Base-by-base conservation (phyloP, 768 basidiomycete genomes). In the Phylloporus arenicola region DNA sequence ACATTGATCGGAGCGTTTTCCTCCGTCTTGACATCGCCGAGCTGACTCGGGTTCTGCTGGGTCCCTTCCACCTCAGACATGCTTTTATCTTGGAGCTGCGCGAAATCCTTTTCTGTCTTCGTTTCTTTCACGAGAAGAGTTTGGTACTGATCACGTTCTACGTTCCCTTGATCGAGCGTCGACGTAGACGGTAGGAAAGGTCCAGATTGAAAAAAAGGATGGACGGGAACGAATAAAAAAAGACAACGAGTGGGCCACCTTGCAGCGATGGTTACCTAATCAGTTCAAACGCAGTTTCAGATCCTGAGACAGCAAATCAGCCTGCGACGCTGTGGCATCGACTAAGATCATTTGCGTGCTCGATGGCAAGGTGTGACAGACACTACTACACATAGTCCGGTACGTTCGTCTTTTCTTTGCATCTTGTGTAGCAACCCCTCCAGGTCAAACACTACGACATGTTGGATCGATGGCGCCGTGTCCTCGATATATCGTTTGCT, bases 1-100 rank as follows among this genome's bases (percentile, higher is more conserved):
- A 90, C 81, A 62, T 88, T 89, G 64, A 90, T 89, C 30, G 87
- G 78, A 13, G 77, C 71, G 57, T 81, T 80, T 9, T 75, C 67
- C 55, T 82, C 83, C 20, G 66, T 29, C 67, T 87, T 85, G 52
- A 77, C 37, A 27, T 47, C 45, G 20, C 20, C 66, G 17, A 76
- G 74, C 6, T 70, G 64, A 14, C 14, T 27, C 45, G 77, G 72
- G 37, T 64, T 64, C 42, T 58, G 58, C 20, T 58, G 53, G 34
- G 41, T 30, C 14, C 27, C 17, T 22, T 60, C 59, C 17, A 45
- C 12, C 10, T 51, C 56, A 14, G 56, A 8, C 59, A 60, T 60
- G 40, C 6, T 47, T 29, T 44, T 29, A 16, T 29, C 35, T 41
- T 29, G 27, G 17, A 43, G 34, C 34, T 16, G 27, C 40, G 34